phyloP scores from a whole-genome alignment of 768 basidiomycete genomes.

The Dacryopinax spathularia region DNA sequence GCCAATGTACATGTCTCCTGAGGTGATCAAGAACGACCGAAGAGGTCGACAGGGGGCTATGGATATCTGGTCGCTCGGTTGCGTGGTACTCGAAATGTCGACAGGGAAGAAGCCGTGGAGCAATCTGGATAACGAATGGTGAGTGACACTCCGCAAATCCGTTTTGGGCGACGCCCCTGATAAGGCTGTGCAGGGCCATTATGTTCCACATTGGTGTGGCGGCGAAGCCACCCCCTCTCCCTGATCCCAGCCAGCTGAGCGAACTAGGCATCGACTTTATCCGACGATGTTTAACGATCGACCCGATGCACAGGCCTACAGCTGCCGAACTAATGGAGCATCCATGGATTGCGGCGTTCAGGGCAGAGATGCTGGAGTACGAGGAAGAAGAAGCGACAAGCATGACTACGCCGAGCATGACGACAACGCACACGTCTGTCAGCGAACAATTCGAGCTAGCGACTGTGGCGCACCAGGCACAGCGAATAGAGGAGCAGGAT shows the following conservation, averaged over 20 bases:
- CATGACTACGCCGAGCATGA: not conserved
- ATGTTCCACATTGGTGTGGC: constrained; percentile 99
- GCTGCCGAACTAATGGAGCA: constrained; percentile 76
- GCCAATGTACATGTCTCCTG: constrained; percentile 99
- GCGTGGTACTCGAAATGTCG: constrained; percentile 91
- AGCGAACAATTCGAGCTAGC: constrained; percentile 39
- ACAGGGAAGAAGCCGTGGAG: constrained; percentile 98
- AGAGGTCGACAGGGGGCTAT: constrained; percentile 83
- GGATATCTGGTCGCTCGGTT: constrained; percentile 97
- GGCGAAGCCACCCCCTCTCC: constrained; percentile 89
- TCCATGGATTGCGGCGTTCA: constrained; percentile 78
- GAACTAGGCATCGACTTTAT: constrained; percentile 86
- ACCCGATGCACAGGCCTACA: constrained; percentile 67
- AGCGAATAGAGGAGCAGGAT: constrained; percentile 45
- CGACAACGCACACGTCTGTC: constrained; percentile 17
- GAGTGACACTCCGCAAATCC: constrained; percentile 14
- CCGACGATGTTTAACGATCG: constrained; percentile 77
- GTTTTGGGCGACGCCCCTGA: constrained; percentile 9
- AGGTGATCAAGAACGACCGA: constrained; percentile 89
- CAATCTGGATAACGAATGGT: constrained; percentile 99
- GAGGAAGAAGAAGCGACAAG: constrained; percentile 33
- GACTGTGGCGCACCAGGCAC: constrained; percentile 41
- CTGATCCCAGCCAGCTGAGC: constrained; percentile 79
- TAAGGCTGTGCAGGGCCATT: constrained; percentile 68
- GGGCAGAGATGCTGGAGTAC: constrained; percentile 52